Evolutionary conservation across 257 asterid genomes (phyloP), one percentile per base, ranked within the genome.

Genomic region (Lantana camara): DNA sequence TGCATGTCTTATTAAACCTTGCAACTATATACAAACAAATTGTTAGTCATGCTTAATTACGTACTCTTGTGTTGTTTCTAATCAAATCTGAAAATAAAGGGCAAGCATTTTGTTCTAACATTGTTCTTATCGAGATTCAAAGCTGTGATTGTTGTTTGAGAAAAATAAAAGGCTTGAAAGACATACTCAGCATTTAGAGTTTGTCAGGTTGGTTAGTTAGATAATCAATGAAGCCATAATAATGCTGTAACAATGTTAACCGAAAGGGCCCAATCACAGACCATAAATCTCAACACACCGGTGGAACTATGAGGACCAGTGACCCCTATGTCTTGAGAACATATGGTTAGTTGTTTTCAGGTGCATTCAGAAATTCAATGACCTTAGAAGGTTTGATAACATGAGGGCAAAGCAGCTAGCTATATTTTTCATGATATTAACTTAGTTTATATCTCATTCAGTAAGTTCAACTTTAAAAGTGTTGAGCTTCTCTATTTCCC

Each of bases 1-100:
- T 44, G 71, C 80, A 45, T 75, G 84, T 81, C 74, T 80, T 50
- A 89, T 52, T 53, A 70, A 57, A 62, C 84, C 80, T 81, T 91
- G 97, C 82, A 91, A 45, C 97, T 91, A 64, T 23, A 49, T 8
- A 27, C 27, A 24, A 27, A 27, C 32, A 27, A 27, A 27, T n/a
- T 5, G 32, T 27, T 27, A 27, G 46, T 15, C 27, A 60, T 10
- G 50, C 73, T 52, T 16, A 64, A 58, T 56, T 29, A 47, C 21
- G n/a, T n/a, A n/a, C n/a, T n/a, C n/a, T 37, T 53, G 34, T 23
- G 29, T 60, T 16, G 45, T 12, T 34, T 70, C 22, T 22, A 40
- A 14, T 34, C 11, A 12, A 12, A 7, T 13, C 35, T 46, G 21
- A 35, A 53, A 8, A 15, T 35, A 7, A 48, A 32, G 57, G 27